phyloP scores from a whole-genome alignment of 306 rosid genomes.

The Castanea sativa region DNA sequence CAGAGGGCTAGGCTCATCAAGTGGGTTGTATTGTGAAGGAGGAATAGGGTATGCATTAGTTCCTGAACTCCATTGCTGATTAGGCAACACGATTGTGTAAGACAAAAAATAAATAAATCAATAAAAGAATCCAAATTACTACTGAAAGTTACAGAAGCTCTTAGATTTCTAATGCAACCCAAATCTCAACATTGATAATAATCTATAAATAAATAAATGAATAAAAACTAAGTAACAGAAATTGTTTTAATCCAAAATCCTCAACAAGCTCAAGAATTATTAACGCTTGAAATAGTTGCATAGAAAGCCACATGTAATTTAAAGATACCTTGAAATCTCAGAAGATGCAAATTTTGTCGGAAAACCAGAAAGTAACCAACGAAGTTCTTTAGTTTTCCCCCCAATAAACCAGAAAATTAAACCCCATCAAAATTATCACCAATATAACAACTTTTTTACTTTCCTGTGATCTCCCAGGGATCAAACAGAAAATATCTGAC shows the following conservation, averaged over 20 bases:
- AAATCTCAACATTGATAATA: not conserved
- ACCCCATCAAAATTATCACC: not conserved
- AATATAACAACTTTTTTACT: not conserved
- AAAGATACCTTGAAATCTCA: not conserved
- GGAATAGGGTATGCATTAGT: constrained; percentile 27
- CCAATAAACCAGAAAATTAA: not conserved
- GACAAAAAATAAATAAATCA: not conserved
- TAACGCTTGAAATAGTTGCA: not conserved
- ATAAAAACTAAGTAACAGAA: not conserved
- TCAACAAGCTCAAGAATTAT: not conserved
- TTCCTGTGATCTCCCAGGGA: not conserved
- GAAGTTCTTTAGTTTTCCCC: not conserved
- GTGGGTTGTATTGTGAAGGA: constrained; percentile 60
- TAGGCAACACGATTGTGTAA: constrained; percentile 21
- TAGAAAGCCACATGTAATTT: not conserved
- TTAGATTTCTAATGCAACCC: not conserved
- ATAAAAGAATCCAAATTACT: constrained; percentile 2
- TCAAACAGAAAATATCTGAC: not conserved
- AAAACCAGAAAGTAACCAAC: not conserved
- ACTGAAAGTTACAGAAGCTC: not conserved
- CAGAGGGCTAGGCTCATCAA: constrained; percentile 88
- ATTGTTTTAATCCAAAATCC: not conserved
- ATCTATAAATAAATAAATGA: too few species aligned
- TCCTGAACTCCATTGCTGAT: constrained; percentile 37
- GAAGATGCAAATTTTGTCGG: not conserved